phyloP scores from a whole-genome alignment of 768 basidiomycete genomes.

The Mycena vitilis region DNA sequence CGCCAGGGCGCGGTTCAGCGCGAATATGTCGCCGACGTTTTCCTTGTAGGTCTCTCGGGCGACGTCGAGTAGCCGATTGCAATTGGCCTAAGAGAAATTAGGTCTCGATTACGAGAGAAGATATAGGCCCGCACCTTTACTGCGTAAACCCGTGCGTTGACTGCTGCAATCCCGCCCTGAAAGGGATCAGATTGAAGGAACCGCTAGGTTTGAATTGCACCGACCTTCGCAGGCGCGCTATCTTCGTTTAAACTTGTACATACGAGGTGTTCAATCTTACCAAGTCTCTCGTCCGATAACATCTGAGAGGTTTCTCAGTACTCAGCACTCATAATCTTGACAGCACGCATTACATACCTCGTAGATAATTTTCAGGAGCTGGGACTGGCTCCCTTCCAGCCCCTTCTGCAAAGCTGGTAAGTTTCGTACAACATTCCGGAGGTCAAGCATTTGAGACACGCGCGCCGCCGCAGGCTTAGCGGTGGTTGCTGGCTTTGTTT shows the following conservation, averaged over 20 bases:
- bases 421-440: conserved; percentile 78
- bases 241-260: conserved; percentile 80
- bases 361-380: conserved; percentile 70
- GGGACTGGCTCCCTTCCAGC: conserved; percentile 66
- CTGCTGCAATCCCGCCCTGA: conserved; percentile 77
- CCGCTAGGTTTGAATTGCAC: not conserved
- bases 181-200: not conserved
- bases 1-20: conserved; percentile 67
- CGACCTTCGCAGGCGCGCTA: conserved; percentile 67
- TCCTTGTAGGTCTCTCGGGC: conserved; percentile 96
- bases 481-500: conserved; percentile 62
- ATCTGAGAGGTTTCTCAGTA: conserved; percentile 55
- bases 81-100: conserved; percentile 65
- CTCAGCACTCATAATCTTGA: not conserved
- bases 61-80: conserved; percentile 89
- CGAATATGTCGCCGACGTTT: conserved; percentile 88
- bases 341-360: conserved; percentile 54
- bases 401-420: conserved; percentile 74
- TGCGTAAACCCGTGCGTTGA: conserved; percentile 90
- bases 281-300: conserved; percentile 79
- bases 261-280: conserved; percentile 69
- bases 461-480: conserved; percentile 76
- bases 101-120: not conserved
- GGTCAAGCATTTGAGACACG: conserved; percentile 81
- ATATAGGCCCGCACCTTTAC: conserved; percentile 65